These are phyloP conservation scores for Lumnitzera littorea DNA, from an alignment of 345 rosid species.

Conservation along the genomic window DNA sequence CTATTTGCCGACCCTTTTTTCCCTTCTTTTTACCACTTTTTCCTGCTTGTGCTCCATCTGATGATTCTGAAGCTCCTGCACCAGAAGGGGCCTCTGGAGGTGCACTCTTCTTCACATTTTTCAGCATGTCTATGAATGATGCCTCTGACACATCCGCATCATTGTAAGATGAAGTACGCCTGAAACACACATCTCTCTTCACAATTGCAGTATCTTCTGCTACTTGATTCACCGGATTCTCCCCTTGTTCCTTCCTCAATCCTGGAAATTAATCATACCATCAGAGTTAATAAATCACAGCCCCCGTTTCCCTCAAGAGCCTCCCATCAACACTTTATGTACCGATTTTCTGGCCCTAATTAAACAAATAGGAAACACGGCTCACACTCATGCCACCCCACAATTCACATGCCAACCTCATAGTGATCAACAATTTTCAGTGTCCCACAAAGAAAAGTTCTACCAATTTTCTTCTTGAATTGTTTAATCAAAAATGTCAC, in stretches of 20 bases:
- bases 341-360: no score
- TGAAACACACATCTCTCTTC: conserved; percentile 41
- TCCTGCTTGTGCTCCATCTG: conserved; percentile 18
- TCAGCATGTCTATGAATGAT: conserved; percentile 78
- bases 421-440: not conserved
- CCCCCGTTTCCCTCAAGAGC: not conserved
- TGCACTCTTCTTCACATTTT: conserved; percentile 27
- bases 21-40: conserved; percentile 75
- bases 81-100: conserved; percentile 6
- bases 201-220: conserved; percentile 17
- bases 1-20: conserved; percentile 82
- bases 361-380: no score
- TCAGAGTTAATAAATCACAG: not conserved
- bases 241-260: conserved; percentile 19
- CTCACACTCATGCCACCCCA: no score
- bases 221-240: conserved; percentile 9
- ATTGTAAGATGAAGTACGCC: conserved; percentile 35
- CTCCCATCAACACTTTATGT: no score
- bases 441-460: not conserved
- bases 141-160: conserved; percentile 50
- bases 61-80: conserved; percentile 16
- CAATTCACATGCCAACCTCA: no score
- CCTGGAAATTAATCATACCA: conserved; percentile 16
- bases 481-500: no score
- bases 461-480: not conserved